Base-by-base conservation (phyloP, 2,329 filamentous ascomycete genomes). In the Pseudovirgaria hyperparasitica region DNA sequence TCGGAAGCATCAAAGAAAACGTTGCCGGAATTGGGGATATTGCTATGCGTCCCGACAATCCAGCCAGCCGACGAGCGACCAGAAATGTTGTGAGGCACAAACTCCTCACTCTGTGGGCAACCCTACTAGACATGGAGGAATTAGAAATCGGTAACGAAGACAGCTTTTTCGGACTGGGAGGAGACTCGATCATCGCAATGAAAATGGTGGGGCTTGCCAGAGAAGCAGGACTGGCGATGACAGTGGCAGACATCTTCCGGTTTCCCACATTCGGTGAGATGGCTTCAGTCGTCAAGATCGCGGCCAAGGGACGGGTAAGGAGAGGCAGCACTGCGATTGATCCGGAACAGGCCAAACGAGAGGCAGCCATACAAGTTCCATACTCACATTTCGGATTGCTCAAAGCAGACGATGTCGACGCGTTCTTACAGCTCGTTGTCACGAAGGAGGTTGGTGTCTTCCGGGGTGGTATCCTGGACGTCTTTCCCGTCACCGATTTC, bases 11-110 rank as follows among this genome's bases (percentile, higher is more conserved):
- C n/a, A n/a, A n/a, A n/a, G n/a, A n/a, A n/a, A n/a, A n/a, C n/a
- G n/a, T n/a, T n/a, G n/a, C n/a, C n/a, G n/a, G n/a, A n/a, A n/a
- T n/a, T n/a, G n/a, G n/a, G n/a, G n/a, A n/a, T n/a, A n/a, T n/a
- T n/a, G n/a, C n/a, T n/a, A n/a, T n/a, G n/a, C n/a, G n/a, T n/a
- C n/a, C n/a, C n/a, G n/a, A n/a, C n/a, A n/a, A n/a, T n/a, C n/a
- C n/a, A n/a, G n/a, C n/a, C n/a, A n/a, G n/a, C n/a, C n/a, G n/a
- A n/a, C n/a, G n/a, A n/a, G n/a, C n/a, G n/a, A n/a, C n/a, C n/a
- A n/a, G n/a, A n/a, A n/a, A 50, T 20, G 45, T 46, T 32, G 45
- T 51, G 5, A 46, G 49, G 26, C 49, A 48, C 34, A 51, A 50
- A 22, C 30, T 51, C 23, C 33, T 49, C 22, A 35, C 29, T 2